Base-by-base conservation (phyloP, 257 asterid genomes). In the Thymus quinquecostatus region DNA sequence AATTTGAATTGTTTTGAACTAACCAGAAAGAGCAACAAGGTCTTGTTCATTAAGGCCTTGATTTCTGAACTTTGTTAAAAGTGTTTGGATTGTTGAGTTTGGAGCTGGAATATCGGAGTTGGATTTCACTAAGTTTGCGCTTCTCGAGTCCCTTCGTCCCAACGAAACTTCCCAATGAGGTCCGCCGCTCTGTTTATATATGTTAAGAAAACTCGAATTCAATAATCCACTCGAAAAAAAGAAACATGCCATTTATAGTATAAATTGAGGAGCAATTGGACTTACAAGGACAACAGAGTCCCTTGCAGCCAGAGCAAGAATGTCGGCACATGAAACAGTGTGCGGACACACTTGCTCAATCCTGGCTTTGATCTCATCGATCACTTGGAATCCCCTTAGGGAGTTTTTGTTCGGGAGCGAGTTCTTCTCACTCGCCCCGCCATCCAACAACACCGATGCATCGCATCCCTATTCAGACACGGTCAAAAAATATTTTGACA, bases 151-250 rank as follows among this genome's bases (percentile, higher is more conserved):
- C 78, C 83, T 85, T 73, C 97, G 86, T 40, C 97, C 97, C 70
- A 92, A 49, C 60, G 89, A 83, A 61, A 92, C 96, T 70, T 88
- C 96, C 95, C 97, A 91, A 47, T 85, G 88, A 3, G 97, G 95
- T 38, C 96, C 97, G 10, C 97, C 97, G 45, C 95, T 91, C 97
- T 91, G 9, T 6, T 5, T 51, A 4, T 49, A 5, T 2, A 36
- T 3, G 1, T 3, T 2, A 11, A 48, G 1, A 48, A 4, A 45
- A 45, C 12, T 45, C n/a, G 10, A 45, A 9, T 45, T 21, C 50
- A 45, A 1, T 45, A 1, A 45, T 12, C 10, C 10, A 9, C 0
- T n/a, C 50, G 12, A 45, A 44, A 45, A 44, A 8, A 9, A 44
- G 5, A 12, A 1, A 47, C 21, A 21, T 21, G 21, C 21, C 21